A percentile compares a stretch with the other conserved stretches of the same genome.
Conservation (phyloP, 2,329 filamentous ascomycete genomes). For the Ophiostoma triangulosporum region DNA sequence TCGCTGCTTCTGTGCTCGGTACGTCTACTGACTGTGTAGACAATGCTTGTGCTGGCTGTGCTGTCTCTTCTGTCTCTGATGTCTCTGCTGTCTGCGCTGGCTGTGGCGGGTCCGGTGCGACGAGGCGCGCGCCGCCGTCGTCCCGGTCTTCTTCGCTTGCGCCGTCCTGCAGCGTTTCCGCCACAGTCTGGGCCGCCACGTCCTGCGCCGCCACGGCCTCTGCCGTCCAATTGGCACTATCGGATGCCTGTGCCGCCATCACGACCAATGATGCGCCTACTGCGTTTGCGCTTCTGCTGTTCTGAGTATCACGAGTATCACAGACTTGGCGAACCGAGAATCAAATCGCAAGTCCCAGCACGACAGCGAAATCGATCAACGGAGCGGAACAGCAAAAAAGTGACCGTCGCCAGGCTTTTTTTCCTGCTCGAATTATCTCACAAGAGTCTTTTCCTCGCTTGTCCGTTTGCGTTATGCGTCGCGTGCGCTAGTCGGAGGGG, state of each 20-base stretch:
- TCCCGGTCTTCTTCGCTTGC: neutral
- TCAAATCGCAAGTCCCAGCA: too few relatives aligned
- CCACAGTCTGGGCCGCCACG: neutral
- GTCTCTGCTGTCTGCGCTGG: neutral
- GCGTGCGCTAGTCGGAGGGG: conserved; percentile 6
- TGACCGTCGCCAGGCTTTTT: neutral
- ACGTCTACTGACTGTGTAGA: neutral
- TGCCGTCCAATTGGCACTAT: neutral
- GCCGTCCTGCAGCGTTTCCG: neutral
- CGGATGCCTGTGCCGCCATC: neutral
- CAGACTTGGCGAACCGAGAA: too few relatives aligned
- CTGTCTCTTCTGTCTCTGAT: neutral
- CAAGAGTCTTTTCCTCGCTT: neutral
- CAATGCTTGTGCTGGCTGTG: neutral
- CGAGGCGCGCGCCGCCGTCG: conserved; percentile 2
- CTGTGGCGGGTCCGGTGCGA: neutral
- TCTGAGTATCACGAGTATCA: too few relatives aligned
- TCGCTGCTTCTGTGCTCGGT: neutral
- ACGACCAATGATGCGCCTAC: too few relatives aligned
- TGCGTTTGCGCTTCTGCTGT: too few relatives aligned
- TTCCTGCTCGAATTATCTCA: neutral
- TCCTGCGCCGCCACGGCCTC: neutral
- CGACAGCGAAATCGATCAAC: too few relatives aligned
- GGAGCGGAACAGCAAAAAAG: too few relatives aligned
- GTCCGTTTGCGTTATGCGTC: neutral